phyloP scores from a whole-genome alignment of 1,139 yeast genomes.

The Zygoascus hellenicus region DNA sequence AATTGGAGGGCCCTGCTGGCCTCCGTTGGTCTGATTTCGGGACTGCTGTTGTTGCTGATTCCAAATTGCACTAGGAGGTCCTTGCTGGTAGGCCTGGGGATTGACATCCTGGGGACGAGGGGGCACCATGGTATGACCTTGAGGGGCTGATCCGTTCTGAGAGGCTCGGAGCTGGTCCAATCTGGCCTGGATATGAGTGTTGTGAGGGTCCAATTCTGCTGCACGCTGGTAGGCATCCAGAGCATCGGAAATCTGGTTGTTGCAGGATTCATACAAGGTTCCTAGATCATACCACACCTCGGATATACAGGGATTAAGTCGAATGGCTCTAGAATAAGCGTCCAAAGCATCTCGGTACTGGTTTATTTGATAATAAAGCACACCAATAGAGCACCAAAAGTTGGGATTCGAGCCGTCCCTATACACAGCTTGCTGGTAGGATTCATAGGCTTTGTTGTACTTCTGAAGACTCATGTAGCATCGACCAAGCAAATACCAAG shows the following conservation, averaged over 20 bases:
- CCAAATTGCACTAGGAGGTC: conserved; percentile 30
- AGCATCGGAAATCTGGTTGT: conserved; percentile 91
- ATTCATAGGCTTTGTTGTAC: conserved; percentile 93
- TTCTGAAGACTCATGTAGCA: conserved; percentile 96
- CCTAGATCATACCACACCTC: conserved; percentile 99
- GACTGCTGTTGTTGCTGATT: conserved; percentile 26
- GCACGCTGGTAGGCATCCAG: conserved; percentile 96
- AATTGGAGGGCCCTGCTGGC: conserved; percentile 11
- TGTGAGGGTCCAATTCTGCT: conserved; percentile 87
- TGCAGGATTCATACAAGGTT: conserved; percentile 92
- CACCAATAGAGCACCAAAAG: conserved; percentile 98
- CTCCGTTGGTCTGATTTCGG: conserved; percentile 16
- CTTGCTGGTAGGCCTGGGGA: conserved; percentile 38
- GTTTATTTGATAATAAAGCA: conserved; percentile 87
- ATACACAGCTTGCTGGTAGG: conserved; percentile 97
- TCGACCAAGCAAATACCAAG: conserved; percentile 95
- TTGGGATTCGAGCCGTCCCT: conserved; percentile 95
- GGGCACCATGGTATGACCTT: conserved; percentile 39
- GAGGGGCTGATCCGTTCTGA: conserved; percentile 62
- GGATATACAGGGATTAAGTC: conserved; percentile 89
- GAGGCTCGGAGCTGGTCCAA: conserved; percentile 73
- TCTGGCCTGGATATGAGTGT: conserved; percentile 90
- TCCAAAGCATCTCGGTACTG: conserved; percentile 96
- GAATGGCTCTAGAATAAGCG: conserved; percentile 93
- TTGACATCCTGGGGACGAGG: conserved; percentile 39